Conservation (phyloP, 768 basidiomycete species). For the Tylopilus vinaceipallidus region DNA sequence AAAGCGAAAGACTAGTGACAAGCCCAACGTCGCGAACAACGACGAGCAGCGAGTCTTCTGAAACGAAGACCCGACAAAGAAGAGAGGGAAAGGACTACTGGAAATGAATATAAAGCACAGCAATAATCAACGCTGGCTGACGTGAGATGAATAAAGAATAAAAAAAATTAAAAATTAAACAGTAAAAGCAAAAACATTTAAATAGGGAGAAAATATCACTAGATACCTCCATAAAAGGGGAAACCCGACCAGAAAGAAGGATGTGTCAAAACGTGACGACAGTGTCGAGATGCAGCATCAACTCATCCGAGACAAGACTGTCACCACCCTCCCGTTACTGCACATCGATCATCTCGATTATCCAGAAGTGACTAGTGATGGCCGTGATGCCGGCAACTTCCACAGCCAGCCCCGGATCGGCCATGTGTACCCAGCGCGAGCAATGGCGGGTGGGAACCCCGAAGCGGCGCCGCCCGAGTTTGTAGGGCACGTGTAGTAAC, state of each 20-base stretch:
- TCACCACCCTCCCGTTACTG: slow-evolving; percentile 8
- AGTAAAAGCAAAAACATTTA: slow-evolving; percentile 5
- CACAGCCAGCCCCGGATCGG: slow-evolving; percentile 10
- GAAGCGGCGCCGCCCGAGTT: not conserved
- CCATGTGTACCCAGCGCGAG: not conserved
- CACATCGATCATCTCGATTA: slow-evolving; percentile 13
- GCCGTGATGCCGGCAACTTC: slow-evolving; percentile 19
- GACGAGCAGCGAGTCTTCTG: slow-evolving; percentile 22
- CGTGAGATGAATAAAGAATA: slow-evolving; percentile 10
- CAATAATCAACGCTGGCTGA: slow-evolving; percentile 16
- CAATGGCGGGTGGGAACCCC: no score
- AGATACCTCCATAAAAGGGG: slow-evolving; percentile 20
- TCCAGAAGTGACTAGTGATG: slow-evolving; percentile 6
- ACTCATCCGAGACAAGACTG: slow-evolving; percentile 30
- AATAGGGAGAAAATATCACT: not conserved
- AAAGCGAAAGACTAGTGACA: slow-evolving; percentile 18
- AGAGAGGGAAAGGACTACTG: slow-evolving; percentile 19
- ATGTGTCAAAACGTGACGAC: slow-evolving; percentile 23
- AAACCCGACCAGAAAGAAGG: slow-evolving; percentile 5
- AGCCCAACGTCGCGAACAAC: slow-evolving; percentile 25
- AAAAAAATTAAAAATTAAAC: slow-evolving; percentile 8
- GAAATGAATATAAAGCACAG: slow-evolving; percentile 36
- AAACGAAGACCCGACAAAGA: slow-evolving; percentile 27
- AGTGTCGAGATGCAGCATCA: slow-evolving; percentile 14
- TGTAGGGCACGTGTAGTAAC: slow-evolving; percentile 16